These are phyloP conservation scores for Zalerion maritima DNA, from an alignment of 495 filamentous ascomycete genomes.

Conservation along the genomic window DNA sequence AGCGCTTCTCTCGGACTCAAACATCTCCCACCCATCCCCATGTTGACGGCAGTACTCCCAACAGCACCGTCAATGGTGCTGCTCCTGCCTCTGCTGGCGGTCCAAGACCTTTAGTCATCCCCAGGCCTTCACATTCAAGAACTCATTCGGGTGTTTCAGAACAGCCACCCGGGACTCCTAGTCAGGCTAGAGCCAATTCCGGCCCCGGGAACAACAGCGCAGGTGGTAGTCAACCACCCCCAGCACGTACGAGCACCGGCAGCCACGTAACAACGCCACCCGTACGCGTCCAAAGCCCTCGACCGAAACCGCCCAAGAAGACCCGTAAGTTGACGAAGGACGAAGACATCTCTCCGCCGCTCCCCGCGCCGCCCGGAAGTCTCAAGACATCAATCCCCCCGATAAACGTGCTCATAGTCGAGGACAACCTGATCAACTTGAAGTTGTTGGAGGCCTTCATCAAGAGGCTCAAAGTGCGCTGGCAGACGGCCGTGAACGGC, in stretches of 20 bases:
- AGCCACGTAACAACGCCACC: constrained; percentile 41
- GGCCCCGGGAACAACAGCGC: constrained; percentile 4
- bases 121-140: constrained; percentile 23
- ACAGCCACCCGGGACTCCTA: constrained; percentile 1
- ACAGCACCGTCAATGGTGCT: too few relatives aligned
- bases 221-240: constrained; percentile 9
- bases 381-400: constrained; percentile 79
- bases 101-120: too few relatives aligned
- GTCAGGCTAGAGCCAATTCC: neutral
- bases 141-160: constrained; percentile 38
- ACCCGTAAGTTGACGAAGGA: constrained; percentile 32
- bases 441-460: constrained; percentile 88
- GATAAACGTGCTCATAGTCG: constrained; percentile 94
- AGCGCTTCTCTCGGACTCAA: too few relatives aligned
- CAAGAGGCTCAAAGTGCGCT: constrained; percentile 92
- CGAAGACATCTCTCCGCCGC: constrained; percentile 36
- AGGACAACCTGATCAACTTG: constrained; percentile 97
- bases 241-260: constrained; percentile 9
- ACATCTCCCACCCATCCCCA: too few relatives aligned
- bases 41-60: too few relatives aligned
- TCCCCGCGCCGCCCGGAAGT: constrained; percentile 43
- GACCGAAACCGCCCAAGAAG: too few relatives aligned
- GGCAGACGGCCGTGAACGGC: constrained; percentile 92
- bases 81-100: too few relatives aligned
- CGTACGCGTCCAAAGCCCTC: constrained; percentile 45